phyloP scores from a whole-genome alignment of 768 basidiomycete species.

The Lactarius psammicola region DNA sequence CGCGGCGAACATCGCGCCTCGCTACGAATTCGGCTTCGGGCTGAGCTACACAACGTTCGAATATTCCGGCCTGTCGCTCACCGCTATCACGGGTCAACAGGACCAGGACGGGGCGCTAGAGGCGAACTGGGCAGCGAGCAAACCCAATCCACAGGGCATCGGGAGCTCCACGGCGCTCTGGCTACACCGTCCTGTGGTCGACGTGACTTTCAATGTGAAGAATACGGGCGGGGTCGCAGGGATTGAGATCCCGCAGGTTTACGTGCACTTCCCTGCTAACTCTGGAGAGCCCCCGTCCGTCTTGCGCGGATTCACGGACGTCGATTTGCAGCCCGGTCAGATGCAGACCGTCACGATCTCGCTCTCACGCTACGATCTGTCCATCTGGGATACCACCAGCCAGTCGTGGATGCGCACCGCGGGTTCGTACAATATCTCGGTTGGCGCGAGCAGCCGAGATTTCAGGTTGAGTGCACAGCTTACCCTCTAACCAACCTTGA shows the following conservation, averaged over 20 bases:
- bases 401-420: constrained; percentile 38
- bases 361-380: constrained; percentile 30
- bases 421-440: constrained; percentile 35
- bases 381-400: constrained; percentile 37
- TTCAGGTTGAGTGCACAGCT: constrained; percentile 12
- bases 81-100: constrained; percentile 37
- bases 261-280: constrained; percentile 62
- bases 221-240: constrained; percentile 65
- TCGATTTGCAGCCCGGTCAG: constrained; percentile 29
- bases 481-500: neutral
- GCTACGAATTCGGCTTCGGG: constrained; percentile 89
- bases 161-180: constrained; percentile 65
- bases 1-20: constrained; percentile 65
- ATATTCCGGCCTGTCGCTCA: constrained; percentile 58
- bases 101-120: constrained; percentile 42
- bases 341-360: constrained; percentile 26
- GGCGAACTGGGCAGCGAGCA: constrained; percentile 58
- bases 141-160: constrained; percentile 50
- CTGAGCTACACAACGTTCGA: constrained; percentile 81
- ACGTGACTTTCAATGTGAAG: constrained; percentile 59
- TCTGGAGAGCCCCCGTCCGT: constrained; percentile 70
- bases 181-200: constrained; percentile 65
- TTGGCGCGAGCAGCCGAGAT: constrained; percentile 33
- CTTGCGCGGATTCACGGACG: constrained; percentile 38
- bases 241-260: constrained; percentile 78